Evolutionary conservation across 2,329 filamentous ascomycete species (phyloP).

Genomic region (Sporothrix mexicana): DNA sequence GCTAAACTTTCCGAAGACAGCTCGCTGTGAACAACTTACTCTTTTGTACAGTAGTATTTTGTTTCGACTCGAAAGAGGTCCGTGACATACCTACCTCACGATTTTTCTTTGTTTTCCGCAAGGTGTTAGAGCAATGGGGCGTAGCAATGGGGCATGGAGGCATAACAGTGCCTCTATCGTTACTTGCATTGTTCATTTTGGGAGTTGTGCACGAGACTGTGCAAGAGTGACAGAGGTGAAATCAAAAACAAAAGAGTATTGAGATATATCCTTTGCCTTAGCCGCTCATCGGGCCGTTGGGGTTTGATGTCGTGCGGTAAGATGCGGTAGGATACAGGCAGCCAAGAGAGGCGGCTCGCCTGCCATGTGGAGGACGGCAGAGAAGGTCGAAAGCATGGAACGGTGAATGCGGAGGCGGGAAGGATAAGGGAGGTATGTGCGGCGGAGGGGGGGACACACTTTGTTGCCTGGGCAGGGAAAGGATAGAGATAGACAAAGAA

Average conservation of each 20-base stretch:
- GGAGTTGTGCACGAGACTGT: background rate
- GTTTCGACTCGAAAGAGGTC: constrained; percentile 9
- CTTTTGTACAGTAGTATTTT: background rate
- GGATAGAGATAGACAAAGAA: too few relatives aligned
- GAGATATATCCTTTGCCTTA: background rate
- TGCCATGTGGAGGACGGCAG: constrained; percentile 27
- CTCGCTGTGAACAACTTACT: background rate
- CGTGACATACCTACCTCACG: background rate
- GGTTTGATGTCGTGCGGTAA: background rate
- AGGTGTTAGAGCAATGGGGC: background rate
- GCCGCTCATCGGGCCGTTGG: background rate
- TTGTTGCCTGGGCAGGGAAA: background rate
- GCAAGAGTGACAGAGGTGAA: background rate
- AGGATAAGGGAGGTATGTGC: background rate
- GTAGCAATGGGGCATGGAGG: background rate
- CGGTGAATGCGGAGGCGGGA: constrained; percentile 28
- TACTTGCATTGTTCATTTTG: background rate
- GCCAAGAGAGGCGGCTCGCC: constrained; percentile 9
- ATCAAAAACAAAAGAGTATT: background rate
- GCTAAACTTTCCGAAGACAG: constrained; percentile 12
- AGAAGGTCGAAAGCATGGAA: background rate
- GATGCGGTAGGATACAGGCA: background rate
- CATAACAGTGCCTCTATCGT: background rate
- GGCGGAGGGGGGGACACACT: background rate
- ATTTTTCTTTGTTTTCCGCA: too few relatives aligned